Percentiles rank a stretch among this genome's conserved stretches.
These are phyloP conservation scores for Dimargaris xerosporica DNA, from an alignment of 192 early-diverging fungal genomes.

Conservation along the genomic window DNA sequence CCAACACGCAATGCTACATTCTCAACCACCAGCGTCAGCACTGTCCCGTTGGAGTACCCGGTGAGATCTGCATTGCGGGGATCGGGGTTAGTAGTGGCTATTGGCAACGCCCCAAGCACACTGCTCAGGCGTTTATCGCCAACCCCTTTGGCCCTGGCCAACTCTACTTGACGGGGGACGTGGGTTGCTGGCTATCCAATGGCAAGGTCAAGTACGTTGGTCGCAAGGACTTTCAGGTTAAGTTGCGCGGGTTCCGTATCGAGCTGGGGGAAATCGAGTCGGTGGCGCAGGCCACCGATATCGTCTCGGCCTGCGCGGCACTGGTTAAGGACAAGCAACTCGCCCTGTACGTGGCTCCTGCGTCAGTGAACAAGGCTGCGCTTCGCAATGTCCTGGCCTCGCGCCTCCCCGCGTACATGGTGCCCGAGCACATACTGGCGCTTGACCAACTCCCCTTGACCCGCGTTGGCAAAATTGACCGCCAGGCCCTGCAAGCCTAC, in stretches of 20 bases:
- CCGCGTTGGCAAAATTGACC: slow-evolving; percentile 2
- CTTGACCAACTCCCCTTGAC: slow-evolving; percentile 4
- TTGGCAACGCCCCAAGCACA: slow-evolving; percentile 20
- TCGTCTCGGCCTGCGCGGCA: slow-evolving; percentile 15
- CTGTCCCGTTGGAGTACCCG: slow-evolving; percentile 15
- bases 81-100: slow-evolving; percentile 22
- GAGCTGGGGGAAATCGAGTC: slow-evolving; percentile 22
- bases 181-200: slow-evolving; percentile 17
- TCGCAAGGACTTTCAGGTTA: slow-evolving; percentile 22
- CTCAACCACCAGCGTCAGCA: neutral
- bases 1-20: neutral
- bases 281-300: slow-evolving; percentile 5
- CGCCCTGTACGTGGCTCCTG: slow-evolving; percentile 20
- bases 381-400: neutral
- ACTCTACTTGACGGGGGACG: slow-evolving; percentile 24
- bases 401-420: slow-evolving; percentile 5
- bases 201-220: slow-evolving; percentile 20
- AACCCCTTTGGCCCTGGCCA: slow-evolving; percentile 20
- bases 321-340: slow-evolving; percentile 16
- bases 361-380: neutral
- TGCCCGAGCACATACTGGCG: neutral
- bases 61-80: slow-evolving; percentile 21
- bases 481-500: neutral
- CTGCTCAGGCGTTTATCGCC: slow-evolving; percentile 17
- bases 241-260: slow-evolving; percentile 23